These are phyloP conservation scores for Cyclostephanos tholiformis DNA, from an alignment of 108 stramenopile genomes.

Conservation along the genomic window DNA sequence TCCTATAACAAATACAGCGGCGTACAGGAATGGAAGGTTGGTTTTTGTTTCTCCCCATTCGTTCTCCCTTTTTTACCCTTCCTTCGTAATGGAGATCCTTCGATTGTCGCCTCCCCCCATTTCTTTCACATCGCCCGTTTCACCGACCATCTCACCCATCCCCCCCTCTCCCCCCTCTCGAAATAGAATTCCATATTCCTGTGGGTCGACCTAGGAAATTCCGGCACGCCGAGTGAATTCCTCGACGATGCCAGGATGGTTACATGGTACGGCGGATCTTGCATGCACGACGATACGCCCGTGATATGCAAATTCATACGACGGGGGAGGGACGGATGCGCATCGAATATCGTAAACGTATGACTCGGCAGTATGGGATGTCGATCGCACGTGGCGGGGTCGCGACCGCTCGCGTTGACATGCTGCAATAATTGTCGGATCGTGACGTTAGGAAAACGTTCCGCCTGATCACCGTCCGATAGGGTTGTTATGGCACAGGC, in stretches of 20 bases:
- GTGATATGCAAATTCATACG: conserved; percentile 63
- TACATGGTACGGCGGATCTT: conserved; percentile 80
- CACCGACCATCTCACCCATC: too few species aligned
- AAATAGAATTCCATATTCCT: background rate
- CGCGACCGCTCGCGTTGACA: conserved; percentile 69
- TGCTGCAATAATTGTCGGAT: background rate
- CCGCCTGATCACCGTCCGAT: background rate
- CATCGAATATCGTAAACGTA: conserved; percentile 52
- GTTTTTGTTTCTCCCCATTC: conserved; percentile 74
- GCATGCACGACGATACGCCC: conserved; percentile 69
- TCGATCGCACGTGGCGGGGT: conserved; percentile 55
- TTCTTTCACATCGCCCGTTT: too few species aligned
- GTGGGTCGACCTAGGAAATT: conserved; percentile 50
- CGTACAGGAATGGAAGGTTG: conserved; percentile 77
- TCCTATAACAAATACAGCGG: conserved; percentile 89
- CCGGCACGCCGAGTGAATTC: conserved; percentile 64
- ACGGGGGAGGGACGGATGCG: background rate
- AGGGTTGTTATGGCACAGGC: background rate
- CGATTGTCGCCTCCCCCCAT: background rate
- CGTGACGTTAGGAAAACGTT: background rate
- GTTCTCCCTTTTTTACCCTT: background rate
- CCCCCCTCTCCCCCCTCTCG: too few species aligned
- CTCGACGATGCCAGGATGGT: conserved; percentile 52
- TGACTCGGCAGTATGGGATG: conserved; percentile 50
- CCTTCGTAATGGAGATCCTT: background rate